Conservation (phyloP, 345 rosid genomes). For the Sapria himalayana region DNA sequence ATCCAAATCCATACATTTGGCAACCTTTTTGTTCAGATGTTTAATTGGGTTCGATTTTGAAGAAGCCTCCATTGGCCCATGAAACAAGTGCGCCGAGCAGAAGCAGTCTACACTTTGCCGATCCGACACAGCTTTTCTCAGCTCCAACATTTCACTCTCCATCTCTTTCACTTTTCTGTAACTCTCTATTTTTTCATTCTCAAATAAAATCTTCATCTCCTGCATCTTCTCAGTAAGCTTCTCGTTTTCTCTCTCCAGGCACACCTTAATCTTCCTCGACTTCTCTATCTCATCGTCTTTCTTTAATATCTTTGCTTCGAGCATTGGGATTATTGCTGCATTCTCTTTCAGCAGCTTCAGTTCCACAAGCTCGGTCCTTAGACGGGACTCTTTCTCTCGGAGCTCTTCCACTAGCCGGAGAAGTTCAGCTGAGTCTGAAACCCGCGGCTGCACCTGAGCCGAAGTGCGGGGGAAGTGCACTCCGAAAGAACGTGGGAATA, state of each 20-base stretch:
- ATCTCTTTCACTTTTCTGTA: slow-evolving; percentile 23
- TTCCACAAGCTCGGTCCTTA: slow-evolving; percentile 61
- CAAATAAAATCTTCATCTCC: slow-evolving; percentile 10
- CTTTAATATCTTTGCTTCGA: slow-evolving; percentile 29
- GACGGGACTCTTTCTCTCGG: slow-evolving; percentile 41
- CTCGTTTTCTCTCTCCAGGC: slow-evolving; percentile 27
- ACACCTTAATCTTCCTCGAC: slow-evolving; percentile 15
- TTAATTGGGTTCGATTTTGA: slow-evolving; percentile 28
- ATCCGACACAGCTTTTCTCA: slow-evolving; percentile 23
- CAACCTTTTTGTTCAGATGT: slow-evolving; percentile 24
- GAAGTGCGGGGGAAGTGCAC: slow-evolving; percentile 91
- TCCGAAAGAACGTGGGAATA: slow-evolving; percentile 55
- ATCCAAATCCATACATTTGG: slow-evolving; percentile 11
- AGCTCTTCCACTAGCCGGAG: slow-evolving; percentile 59
- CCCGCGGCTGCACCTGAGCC: slow-evolving; percentile 86
- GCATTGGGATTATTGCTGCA: slow-evolving; percentile 47
- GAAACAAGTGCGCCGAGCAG: slow-evolving; percentile 56
- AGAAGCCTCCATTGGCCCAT: slow-evolving; percentile 35
- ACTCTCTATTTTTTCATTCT: slow-evolving; percentile 16
- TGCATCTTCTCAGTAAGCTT: slow-evolving; percentile 16
- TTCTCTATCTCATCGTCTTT: slow-evolving; percentile 24
- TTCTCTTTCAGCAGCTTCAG: slow-evolving; percentile 49
- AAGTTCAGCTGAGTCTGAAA: slow-evolving; percentile 55
- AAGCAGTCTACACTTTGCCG: slow-evolving; percentile 7
- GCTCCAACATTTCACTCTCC: slow-evolving; percentile 30